Evolutionary conservation across 2,329 filamentous ascomycete species (phyloP), one percentile per base, ranked within the genome.

Genomic region (Exophiala spinifera): DNA sequence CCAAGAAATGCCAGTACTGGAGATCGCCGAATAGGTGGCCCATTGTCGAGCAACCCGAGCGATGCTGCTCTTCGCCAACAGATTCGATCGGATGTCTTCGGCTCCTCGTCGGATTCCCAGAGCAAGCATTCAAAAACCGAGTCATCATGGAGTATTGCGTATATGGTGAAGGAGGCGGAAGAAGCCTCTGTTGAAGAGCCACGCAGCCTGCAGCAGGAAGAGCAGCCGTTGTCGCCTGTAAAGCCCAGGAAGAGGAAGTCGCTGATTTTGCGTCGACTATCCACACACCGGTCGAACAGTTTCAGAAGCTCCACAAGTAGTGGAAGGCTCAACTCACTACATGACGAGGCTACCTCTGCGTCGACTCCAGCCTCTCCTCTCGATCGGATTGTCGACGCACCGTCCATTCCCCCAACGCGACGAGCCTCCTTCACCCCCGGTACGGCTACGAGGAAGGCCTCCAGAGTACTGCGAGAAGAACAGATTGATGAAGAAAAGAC

Each of bases 371-470:
- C 40, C n/a, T 49, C 52, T 2, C 60, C 61, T 19, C 31, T 61
- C 20, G 61, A 63, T 40, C 48, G 46, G 23, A 52, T 61, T 15
- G 44, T 39, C 15, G 57, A 59, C n/a, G 40, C 47, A 7, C 56
- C 52, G 21, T 44, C 55, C 4, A 55, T 56, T 34, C 60, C 60
- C 39, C 49, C 60, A n/a, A 55, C 55, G 14, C 61, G 61, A 15
- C 53, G 61, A 46, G 45, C 62, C 17, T 63, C 61, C 15, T 64
- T 61, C 49, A 54, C 56, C 1, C 62, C 62, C 40, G 62, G 62
- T 8, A 53, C 54, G 8, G 62, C 62, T 31, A 64, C 62, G 4
- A 61, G 62, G 45, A 60, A 59, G 39, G 21, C 49, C 21, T 55
- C 46, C 23, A 21, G 46, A 19, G 37, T 21, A 11, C 14, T 37